Base-by-base conservation (phyloP, 148 eudicot genomes). In the Camellia lanceoleosa region DNA sequence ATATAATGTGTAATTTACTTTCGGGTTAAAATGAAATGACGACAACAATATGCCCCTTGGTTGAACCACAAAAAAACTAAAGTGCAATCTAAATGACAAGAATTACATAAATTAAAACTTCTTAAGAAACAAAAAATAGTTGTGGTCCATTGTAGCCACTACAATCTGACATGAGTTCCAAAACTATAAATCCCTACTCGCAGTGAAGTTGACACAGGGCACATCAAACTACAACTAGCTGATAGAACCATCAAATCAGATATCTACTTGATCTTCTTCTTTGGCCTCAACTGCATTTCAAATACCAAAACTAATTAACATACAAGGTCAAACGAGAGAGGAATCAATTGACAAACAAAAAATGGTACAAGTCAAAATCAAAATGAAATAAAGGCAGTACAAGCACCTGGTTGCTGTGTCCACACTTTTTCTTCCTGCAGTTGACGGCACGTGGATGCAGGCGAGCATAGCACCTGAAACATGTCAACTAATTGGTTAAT, bases 381-480 rank as follows among this genome's bases (percentile, higher is more conserved):
- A 30, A 30, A 30, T 30, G 38, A 42, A 3, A 23, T 6, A 49
- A 51, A 51, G 30, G 20, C 38, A 68, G 19, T 30, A 67, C 20
- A 70, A 7, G 30, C 18, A 86, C 88, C 88, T 88, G 78, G 80
- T 88, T 88, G 82, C 86, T 80, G 84, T 89, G 91, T 18, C 91
- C 91, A 75, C 91, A 89, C 76, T 89, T 89, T 68, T 89, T 89
- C 85, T 89, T 89, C 66, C 89, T 83, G 69, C 91, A 89, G 83
- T 89, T 89, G 15, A 79, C 87, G 80, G 91, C 91, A 64, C 84
- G 87, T 11, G 85, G 82, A 49, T 87, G 91, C 62, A 89, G 81
- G 30, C 91, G 88, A 56, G 91, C 88, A 73, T 89, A 89, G 75
- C 91, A 89, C 84, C 91, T 88, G 81, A 77, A 68, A 61, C 49